Conservation (phyloP, 352 stramenopile genomes). For the Phytopythium vexans region DNA sequence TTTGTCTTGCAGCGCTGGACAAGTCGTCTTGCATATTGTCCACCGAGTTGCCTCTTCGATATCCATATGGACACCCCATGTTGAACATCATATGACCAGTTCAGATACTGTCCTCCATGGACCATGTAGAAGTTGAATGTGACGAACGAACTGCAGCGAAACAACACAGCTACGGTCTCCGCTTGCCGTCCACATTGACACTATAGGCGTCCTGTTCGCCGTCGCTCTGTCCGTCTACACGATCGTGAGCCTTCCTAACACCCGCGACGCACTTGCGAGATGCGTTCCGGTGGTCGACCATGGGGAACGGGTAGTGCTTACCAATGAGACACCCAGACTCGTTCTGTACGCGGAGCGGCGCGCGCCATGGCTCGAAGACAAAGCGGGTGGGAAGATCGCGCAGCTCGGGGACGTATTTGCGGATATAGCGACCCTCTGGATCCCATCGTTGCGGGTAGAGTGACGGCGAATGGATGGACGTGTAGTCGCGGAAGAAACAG, state of each 20-base stretch:
- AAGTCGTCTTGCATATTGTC: too few relatives aligned
- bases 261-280: constrained; percentile 90
- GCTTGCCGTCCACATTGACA: too few relatives aligned
- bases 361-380: constrained; percentile 97
- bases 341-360: constrained; percentile 84
- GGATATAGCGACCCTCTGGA: constrained; percentile 84
- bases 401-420: constrained; percentile 90
- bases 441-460: constrained; percentile 94
- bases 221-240: too few relatives aligned
- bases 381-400: constrained; percentile 91
- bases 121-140: too few relatives aligned
- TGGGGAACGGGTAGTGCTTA: constrained; percentile 93
- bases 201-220: too few relatives aligned
- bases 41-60: too few relatives aligned
- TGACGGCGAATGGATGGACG: constrained; percentile 91
- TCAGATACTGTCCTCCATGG: too few relatives aligned
- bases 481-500: constrained; percentile 96
- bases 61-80: too few relatives aligned
- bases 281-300: constrained; percentile 90
- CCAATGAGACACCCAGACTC: constrained; percentile 86
- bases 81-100: too few relatives aligned
- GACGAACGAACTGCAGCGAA: too few relatives aligned
- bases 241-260: constrained; percentile 64
- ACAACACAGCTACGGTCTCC: too few relatives aligned
- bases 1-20: too few relatives aligned